Conservation (phyloP, 108 stramenopile genomes). For the Discostella stelligeroides region DNA sequence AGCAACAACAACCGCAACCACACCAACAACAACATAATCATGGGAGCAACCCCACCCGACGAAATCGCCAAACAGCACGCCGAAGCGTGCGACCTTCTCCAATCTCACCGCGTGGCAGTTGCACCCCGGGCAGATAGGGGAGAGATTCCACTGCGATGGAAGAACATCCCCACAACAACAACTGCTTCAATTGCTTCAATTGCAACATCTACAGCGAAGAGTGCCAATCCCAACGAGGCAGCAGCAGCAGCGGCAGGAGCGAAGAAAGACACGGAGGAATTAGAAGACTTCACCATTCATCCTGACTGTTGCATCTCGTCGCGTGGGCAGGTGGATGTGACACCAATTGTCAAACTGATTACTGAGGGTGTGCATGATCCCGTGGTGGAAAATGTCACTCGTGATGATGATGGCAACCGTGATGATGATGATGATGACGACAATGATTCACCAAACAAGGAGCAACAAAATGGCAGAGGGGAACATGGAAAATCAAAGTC, state of each 20-base stretch:
- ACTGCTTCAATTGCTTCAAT: too few relatives aligned
- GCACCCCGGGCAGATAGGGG: slow-evolving; percentile 57
- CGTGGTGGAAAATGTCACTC: background rate
- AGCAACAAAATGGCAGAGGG: too few relatives aligned
- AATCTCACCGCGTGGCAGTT: slow-evolving; percentile 45
- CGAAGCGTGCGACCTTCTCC: slow-evolving; percentile 55
- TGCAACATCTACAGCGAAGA: slow-evolving; percentile 21
- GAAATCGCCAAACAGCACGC: slow-evolving; percentile 78
- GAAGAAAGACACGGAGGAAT: too few relatives aligned
- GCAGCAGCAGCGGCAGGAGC: background rate
- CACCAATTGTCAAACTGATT: slow-evolving; percentile 60
- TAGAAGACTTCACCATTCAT: too few relatives aligned
- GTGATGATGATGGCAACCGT: too few relatives aligned
- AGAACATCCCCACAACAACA: slow-evolving; percentile 61
- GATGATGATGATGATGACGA: background rate
- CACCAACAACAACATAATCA: slow-evolving; percentile 9
- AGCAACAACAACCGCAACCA: too few relatives aligned
- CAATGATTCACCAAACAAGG: too few relatives aligned
- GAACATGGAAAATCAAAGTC: slow-evolving; percentile 22
- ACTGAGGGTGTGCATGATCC: slow-evolving; percentile 69
- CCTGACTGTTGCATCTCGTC: slow-evolving; percentile 62
- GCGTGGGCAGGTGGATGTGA: slow-evolving; percentile 69
- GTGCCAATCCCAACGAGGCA: slow-evolving; percentile 18
- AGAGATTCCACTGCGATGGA: slow-evolving; percentile 67
- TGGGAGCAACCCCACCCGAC: slow-evolving; percentile 73